Evolutionary conservation across 192 early-diverging fungal genomes (phyloP), one percentile per base, ranked within the genome.

Genomic region (Podila minutissima): DNA sequence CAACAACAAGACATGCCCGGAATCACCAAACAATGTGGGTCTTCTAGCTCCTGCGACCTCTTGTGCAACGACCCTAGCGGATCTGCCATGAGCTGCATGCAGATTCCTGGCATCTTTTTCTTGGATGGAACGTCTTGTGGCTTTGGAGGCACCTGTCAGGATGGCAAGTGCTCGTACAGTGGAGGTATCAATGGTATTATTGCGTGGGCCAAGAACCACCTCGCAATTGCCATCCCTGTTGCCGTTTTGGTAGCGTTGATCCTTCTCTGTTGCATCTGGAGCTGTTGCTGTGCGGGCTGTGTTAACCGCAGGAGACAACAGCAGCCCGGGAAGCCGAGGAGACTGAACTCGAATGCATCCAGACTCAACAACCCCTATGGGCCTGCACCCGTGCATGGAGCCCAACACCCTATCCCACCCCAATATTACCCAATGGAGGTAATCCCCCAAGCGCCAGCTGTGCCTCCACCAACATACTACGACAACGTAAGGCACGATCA

Each of bases 121-220:
- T 78, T 91, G 8, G 92, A 94, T 38, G 93, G 92, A 37, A 90
- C 91, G 0, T 83, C 89, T 17, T 94, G 93, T 67, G 93, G 92
- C 28, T 83, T 86, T 72, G 83, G 82, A 48, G 92, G 93, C 46
- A 78, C 61, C 19, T 95, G 93, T 76, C 85, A 85, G 53, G 79
- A 82, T 9, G 93, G 93, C 0, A 86, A 74, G 15, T 90, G 88
- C 65, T 41, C 69, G 38, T 83, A 70, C 51, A 38, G 50, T 31
- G 61, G 62, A 48, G 71, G 84, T 48, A 74, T 61, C 6, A 53
- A 74, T 51, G 83, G 82, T 9, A 68, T 82, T 15, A 20, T 69
- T 32, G 64, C 61, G 33, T 90, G 88, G 88, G 53, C 79, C 31
- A 83, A 88, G 29, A 75, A 83, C 10, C 72, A 90, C 41, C 75